Evolutionary conservation across 257 asterid species (phyloP).

Genomic region (Ocimum tenuiflorum): DNA sequence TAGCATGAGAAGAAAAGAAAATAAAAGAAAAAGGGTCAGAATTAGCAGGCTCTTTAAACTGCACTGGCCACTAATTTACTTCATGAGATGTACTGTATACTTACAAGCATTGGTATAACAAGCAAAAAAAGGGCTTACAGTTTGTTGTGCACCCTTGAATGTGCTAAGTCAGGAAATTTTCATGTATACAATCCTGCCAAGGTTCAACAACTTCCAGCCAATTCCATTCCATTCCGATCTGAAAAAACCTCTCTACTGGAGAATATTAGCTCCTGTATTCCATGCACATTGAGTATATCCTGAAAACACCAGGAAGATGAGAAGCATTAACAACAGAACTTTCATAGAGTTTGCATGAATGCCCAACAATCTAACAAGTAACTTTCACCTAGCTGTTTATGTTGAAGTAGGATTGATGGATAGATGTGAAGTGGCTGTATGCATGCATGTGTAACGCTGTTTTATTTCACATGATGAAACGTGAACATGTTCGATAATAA

Average conservation of each 20-base stretch:
- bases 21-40: not conserved
- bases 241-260: constrained; percentile 13
- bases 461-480: not conserved
- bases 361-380: not conserved
- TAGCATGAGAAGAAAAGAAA: not conserved
- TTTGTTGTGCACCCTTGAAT: constrained; percentile 28
- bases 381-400: not conserved
- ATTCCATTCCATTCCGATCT: constrained; percentile 13
- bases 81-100: constrained; percentile 22
- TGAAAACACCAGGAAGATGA: constrained; percentile 15
- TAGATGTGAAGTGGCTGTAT: not conserved
- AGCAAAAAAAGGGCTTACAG: constrained; percentile 35
- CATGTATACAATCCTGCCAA: constrained; percentile 27
- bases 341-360: not conserved
- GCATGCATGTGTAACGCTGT: not conserved
- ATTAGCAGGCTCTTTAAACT: constrained; percentile 12
- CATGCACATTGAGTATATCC: constrained; percentile 20
- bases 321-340: constrained; percentile 4
- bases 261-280: constrained; percentile 16
- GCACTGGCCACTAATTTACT: constrained; percentile 17
- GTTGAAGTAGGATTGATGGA: not conserved
- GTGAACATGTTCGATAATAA: not conserved
- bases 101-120: constrained; percentile 24
- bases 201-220: constrained; percentile 21
- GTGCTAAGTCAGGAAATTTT: constrained; percentile 26